Evolutionary conservation across 179 eudicot species (phyloP).

Genomic region (Silene coronaria): DNA sequence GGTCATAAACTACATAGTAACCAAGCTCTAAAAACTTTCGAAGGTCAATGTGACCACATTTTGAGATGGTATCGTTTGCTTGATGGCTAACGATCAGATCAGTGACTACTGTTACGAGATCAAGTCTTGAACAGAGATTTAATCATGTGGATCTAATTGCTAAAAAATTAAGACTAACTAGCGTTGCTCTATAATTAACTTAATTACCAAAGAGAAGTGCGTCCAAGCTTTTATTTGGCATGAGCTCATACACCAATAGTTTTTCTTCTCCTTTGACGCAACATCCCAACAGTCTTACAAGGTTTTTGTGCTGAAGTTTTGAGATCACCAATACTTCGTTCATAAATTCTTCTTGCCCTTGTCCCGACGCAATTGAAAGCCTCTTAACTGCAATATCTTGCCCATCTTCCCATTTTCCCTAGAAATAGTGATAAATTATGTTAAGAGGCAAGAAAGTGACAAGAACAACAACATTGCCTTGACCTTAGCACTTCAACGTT

Average conservation of each 20-base stretch:
- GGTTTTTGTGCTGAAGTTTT: slow-evolving; percentile 48
- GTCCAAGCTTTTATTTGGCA: slow-evolving; percentile 55
- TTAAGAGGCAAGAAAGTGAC: background rate
- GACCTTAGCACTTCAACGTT: no score
- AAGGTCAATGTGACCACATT: background rate
- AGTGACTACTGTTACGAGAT: background rate
- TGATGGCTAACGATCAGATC: no score
- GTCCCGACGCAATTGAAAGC: slow-evolving; percentile 38
- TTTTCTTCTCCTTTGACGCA: slow-evolving; percentile 44
- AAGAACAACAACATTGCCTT: background rate
- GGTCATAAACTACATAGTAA: background rate
- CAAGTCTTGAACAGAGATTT: background rate
- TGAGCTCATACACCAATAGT: slow-evolving; percentile 37
- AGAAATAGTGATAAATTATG: background rate
- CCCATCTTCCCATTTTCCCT: slow-evolving; percentile 38
- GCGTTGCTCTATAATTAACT: background rate
- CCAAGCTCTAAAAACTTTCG: background rate
- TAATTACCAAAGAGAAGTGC: slow-evolving; percentile 36
- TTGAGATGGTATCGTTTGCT: no score
- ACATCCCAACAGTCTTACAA: slow-evolving; percentile 41
- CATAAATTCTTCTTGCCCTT: slow-evolving; percentile 48
- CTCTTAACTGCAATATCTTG: slow-evolving; percentile 45
- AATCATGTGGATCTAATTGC: no score
- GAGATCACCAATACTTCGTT: slow-evolving; percentile 41
- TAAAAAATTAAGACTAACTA: background rate